Evolutionary conservation across 352 stramenopile species (phyloP).

Genomic region (Pythium scleroteichum): DNA sequence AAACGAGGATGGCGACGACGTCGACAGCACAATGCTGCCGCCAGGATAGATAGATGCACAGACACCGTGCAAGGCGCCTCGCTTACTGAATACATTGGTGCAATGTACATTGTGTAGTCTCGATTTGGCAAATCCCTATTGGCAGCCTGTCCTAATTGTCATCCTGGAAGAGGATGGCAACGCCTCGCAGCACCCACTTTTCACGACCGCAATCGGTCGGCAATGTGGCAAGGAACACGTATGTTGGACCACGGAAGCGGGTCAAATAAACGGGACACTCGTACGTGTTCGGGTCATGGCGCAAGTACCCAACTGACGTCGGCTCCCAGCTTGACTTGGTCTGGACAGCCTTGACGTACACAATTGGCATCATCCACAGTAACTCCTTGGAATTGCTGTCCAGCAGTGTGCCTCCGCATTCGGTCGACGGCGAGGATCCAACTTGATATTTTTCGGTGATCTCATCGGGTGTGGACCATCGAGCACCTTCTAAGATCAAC

Average conservation of each 20-base stretch:
- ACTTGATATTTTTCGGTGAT: constrained; percentile 88
- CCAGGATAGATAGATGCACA: constrained; percentile 47
- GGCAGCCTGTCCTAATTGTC: no score
- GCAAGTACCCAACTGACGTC: constrained; percentile 94
- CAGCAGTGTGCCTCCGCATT: constrained; percentile 88
- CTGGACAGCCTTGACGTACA: constrained; percentile 96
- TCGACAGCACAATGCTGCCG: constrained; percentile 68
- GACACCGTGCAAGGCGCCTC: neutral
- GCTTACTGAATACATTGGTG: neutral
- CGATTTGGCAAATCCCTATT: no score
- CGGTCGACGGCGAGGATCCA: constrained; percentile 78
- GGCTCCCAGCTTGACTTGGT: constrained; percentile 94
- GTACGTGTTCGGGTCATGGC: constrained; percentile 92
- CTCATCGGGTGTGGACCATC: constrained; percentile 90
- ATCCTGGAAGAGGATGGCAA: constrained; percentile 94
- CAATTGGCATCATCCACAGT: constrained; percentile 89
- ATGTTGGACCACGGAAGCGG: constrained; percentile 95
- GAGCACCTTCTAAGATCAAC: constrained; percentile 95
- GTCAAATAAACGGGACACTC: constrained; percentile 97
- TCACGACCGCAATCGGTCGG: constrained; percentile 89
- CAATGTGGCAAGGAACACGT: constrained; percentile 96
- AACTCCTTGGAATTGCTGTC: constrained; percentile 97
- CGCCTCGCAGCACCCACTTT: constrained; percentile 95
- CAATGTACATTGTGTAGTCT: neutral
- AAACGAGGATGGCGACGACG: constrained; percentile 56